phyloP scores from a whole-genome alignment of 495 filamentous ascomycete genomes.

The Aspergillus mulundensis region DNA sequence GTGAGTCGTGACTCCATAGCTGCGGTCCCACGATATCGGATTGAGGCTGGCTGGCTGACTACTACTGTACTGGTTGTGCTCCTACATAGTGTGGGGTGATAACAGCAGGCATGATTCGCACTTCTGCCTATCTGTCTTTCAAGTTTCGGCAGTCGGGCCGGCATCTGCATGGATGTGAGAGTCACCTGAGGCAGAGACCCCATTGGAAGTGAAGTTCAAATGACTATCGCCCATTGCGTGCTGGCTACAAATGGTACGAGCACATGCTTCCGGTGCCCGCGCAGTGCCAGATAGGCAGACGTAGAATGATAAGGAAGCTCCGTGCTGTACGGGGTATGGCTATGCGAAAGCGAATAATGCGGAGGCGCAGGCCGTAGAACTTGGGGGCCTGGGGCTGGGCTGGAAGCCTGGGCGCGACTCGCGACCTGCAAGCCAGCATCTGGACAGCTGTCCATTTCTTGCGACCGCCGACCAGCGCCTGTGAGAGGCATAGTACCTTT shows the following conservation, averaged over 20 bases:
- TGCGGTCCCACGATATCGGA: constrained; percentile 15
- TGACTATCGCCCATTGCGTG: not conserved
- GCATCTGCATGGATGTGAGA: constrained; percentile 2
- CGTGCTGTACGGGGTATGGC: not conserved
- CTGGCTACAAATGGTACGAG: not conserved
- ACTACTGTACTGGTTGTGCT: too few species aligned
- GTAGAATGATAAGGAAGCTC: not conserved
- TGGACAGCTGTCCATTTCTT: not conserved
- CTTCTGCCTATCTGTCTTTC: not conserved
- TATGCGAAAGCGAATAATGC: not conserved
- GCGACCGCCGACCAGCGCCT: not conserved
- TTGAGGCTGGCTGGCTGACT: not conserved
- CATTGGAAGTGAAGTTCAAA: not conserved
- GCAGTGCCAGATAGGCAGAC: not conserved
- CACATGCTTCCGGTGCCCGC: not conserved
- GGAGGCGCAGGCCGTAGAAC: not conserved
- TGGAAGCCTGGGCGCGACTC: not conserved
- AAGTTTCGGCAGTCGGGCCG: constrained; percentile 21
- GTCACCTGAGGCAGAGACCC: constrained; percentile 15
- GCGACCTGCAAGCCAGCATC: not conserved
- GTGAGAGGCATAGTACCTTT: not conserved
- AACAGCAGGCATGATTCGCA: not conserved
- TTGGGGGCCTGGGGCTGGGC: not conserved
- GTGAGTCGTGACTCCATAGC: constrained; percentile 15
- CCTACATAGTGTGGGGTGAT: constrained; percentile 13